phyloP scores from a whole-genome alignment of 148 eudicot genomes.

The Polygonum aviculare region DNA sequence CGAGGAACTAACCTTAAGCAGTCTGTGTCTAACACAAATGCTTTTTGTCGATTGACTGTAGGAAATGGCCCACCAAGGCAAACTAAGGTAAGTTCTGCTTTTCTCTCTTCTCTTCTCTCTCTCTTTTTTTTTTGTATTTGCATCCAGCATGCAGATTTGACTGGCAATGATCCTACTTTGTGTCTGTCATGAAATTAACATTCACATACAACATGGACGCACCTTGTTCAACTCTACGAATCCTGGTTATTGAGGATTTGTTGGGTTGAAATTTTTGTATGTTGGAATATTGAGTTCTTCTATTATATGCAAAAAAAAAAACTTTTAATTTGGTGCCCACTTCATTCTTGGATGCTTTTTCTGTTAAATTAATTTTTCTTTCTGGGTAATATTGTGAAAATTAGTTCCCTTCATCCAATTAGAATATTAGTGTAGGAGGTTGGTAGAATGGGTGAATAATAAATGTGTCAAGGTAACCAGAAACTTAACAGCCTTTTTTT shows the following conservation, averaged over 20 bases:
- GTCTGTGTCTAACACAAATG: constrained; percentile 62
- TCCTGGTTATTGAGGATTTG: neutral
- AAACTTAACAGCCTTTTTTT: neutral
- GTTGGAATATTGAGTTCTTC: neutral
- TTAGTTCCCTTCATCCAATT: neutral
- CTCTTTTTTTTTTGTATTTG: neutral
- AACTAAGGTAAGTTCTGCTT: constrained; percentile 47
- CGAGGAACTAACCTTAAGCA: constrained; percentile 68
- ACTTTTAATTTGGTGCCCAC: neutral
- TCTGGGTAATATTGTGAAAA: neutral
- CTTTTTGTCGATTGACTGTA: constrained; percentile 59
- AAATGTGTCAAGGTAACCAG: neutral
- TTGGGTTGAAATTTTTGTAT: neutral
- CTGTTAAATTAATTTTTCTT: neutral
- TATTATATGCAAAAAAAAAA: neutral
- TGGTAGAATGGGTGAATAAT: neutral
- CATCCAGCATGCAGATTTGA: constrained; percentile 4
- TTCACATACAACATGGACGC: neutral
- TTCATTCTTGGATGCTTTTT: neutral
- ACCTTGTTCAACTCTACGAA: neutral
- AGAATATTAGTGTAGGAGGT: neutral
- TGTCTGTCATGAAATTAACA: neutral
- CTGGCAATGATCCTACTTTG: neutral
- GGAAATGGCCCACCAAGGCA: constrained; percentile 70
- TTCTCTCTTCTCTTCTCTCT: neutral